These are phyloP conservation scores for Penicillium hordei DNA, from an alignment of 2,329 filamentous ascomycete species.

Conservation along the genomic window DNA sequence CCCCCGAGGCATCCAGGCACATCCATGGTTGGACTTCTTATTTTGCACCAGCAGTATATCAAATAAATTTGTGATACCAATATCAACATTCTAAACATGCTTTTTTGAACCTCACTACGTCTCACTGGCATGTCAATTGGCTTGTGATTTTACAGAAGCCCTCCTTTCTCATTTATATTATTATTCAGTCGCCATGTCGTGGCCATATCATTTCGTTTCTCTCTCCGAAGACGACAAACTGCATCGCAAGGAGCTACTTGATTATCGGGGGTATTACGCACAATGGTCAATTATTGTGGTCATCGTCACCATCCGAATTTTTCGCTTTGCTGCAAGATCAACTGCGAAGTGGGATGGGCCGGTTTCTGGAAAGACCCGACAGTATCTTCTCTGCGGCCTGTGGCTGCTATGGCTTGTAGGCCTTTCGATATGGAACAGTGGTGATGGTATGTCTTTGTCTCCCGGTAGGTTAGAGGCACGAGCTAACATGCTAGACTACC, in stretches of 20 bases:
- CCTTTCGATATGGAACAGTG: slow-evolving; percentile 53
- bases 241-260: slow-evolving; percentile 53
- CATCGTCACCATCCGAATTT: slow-evolving; percentile 42
- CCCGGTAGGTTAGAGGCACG: neutral
- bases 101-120: neutral
- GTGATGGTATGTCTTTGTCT: slow-evolving; percentile 49
- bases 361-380: slow-evolving; percentile 44
- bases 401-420: slow-evolving; percentile 57
- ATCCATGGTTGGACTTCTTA: neutral
- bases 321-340: slow-evolving; percentile 10
- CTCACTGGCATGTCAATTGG: too few species aligned
- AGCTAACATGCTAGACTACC: slow-evolving; percentile 52
- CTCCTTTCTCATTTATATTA: neutral
- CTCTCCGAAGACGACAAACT: slow-evolving; percentile 52
- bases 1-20: neutral
- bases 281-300: slow-evolving; percentile 55
- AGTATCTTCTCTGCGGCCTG: slow-evolving; percentile 48
- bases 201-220: slow-evolving; percentile 55
- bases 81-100: neutral
- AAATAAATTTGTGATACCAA: neutral
- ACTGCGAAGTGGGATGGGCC: slow-evolving; percentile 49
- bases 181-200: slow-evolving; percentile 26
- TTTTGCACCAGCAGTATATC: neutral
- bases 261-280: slow-evolving; percentile 56
- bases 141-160: neutral